Base-by-base conservation (phyloP, 345 rosid genomes). In the Populus pruinosa region DNA sequence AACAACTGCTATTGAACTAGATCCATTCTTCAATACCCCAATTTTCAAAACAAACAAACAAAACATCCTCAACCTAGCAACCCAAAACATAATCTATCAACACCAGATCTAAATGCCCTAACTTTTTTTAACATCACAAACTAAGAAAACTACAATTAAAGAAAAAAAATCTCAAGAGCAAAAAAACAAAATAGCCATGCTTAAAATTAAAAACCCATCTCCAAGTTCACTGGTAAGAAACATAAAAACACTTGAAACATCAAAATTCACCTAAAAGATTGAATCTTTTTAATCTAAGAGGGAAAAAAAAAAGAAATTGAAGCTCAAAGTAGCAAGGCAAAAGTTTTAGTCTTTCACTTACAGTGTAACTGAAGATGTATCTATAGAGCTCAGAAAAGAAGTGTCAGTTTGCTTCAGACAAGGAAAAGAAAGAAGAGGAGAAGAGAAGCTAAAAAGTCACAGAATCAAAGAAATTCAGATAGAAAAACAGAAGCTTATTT, bases 361-460 rank as follows among this genome's bases (percentile, higher is more conserved):
- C 86, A 79, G 80, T 63, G 72, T 29, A 44, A 68, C 78, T n/a
- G 70, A 75, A 56, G 75, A 74, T 62, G 76, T 61, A 43, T 29
- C 8, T 53, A 14, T 14, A 14, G 53, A 67, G 56, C 71, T 47
- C 71, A 39, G 80, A 69, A 62, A 12, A 29, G 59, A 77, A 78
- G 81, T 71, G 79, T 76, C 82, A 81, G 83, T 70, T 53, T 38
- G 16, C 78, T 77, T 65, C 64, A 67, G 82, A 80, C 83, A 78
- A 78, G 78, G 75, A 79, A 64, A 81, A 83, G 59, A 86, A 76
- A 79, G 78, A 76, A 79, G 78, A 73, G 77, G 78, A 73, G 77
- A 68, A 18, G 82, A 87, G 88, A 83, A 82, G 75, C 83, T 76
- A 76, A 78, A 84, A 86, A 83, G 86, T 82, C 84, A 23, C 78